These are phyloP conservation scores for Mariannaea sp. DNA, from an alignment of 2,329 filamentous ascomycete genomes.

Conservation along the genomic window DNA sequence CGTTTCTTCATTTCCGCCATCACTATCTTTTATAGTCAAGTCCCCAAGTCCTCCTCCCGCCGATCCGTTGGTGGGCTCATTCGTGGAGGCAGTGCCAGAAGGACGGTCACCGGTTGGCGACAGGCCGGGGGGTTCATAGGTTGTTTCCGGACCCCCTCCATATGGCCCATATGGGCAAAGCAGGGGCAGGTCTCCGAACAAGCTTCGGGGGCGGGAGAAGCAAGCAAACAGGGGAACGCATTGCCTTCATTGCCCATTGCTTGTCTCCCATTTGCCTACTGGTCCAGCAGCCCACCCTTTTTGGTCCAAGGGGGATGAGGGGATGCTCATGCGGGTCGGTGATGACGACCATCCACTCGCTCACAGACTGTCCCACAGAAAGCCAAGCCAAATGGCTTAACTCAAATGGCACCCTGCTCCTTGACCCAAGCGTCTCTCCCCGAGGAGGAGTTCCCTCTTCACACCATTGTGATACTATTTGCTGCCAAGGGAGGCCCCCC, in stretches of 20 bases:
- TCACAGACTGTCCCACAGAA: constrained; percentile 32
- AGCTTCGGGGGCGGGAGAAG: constrained; percentile 37
- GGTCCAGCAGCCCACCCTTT: constrained; percentile 1
- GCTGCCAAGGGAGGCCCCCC: constrained; percentile 26
- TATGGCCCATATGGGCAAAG: constrained; percentile 27
- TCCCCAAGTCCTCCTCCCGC: constrained; percentile 27
- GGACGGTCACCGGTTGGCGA: constrained; percentile 31
- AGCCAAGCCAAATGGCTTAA: constrained; percentile 36
- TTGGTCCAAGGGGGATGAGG: constrained; percentile 17
- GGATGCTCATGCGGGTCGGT: constrained; percentile 34
- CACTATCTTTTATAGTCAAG: constrained; percentile 24
- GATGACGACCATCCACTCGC: constrained; percentile 36
- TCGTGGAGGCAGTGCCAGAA: constrained; percentile 38
- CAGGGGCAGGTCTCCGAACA: constrained; percentile 36
- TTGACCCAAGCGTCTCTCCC: constrained; percentile 31
- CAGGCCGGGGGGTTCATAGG: constrained; percentile 29
- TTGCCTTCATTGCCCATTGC: constrained; percentile 4
- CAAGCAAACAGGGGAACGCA: constrained; percentile 31
- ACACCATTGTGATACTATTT: constrained; percentile 34
- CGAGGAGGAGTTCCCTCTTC: constrained; percentile 35
- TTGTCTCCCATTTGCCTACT: constrained; percentile 1
- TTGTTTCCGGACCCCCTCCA: constrained; percentile 32
- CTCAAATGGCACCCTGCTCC: constrained; percentile 35
- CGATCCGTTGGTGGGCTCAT: constrained; percentile 38
- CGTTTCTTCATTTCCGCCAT: constrained; percentile 25